Conservation (phyloP, 768 basidiomycete genomes). For the Boletus rubropictus region DNA sequence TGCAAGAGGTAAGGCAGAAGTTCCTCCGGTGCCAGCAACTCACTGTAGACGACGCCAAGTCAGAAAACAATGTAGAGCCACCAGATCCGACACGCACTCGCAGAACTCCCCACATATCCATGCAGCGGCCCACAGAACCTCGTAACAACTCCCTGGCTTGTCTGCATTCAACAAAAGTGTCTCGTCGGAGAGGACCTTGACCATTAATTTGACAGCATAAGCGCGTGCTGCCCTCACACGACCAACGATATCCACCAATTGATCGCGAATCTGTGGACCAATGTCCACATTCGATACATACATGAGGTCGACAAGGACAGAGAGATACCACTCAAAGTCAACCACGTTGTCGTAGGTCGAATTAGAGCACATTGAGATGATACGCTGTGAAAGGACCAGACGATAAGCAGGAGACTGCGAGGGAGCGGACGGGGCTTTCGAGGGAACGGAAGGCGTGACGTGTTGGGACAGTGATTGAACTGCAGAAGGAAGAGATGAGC, state of each 20-base stretch:
- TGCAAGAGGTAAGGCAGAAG: slow-evolving; percentile 66
- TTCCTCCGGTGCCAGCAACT: slow-evolving; percentile 73
- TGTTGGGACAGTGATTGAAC: slow-evolving; percentile 48
- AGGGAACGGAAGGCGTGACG: slow-evolving; percentile 37
- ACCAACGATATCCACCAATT: slow-evolving; percentile 81
- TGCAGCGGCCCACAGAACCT: slow-evolving; percentile 89
- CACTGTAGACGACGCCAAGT: slow-evolving; percentile 39
- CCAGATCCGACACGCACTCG: slow-evolving; percentile 47
- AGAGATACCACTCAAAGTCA: slow-evolving; percentile 98
- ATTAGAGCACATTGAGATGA: slow-evolving; percentile 81
- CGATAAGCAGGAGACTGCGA: slow-evolving; percentile 82
- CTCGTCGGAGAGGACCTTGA: slow-evolving; percentile 74
- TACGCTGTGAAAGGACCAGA: slow-evolving; percentile 69
- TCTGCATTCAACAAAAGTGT: slow-evolving; percentile 59
- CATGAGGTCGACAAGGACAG: slow-evolving; percentile 86
- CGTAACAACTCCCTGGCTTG: slow-evolving; percentile 71
- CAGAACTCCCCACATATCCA: slow-evolving; percentile 97
- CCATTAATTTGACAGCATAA: slow-evolving; percentile 82
- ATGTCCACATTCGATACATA: slow-evolving; percentile 81
- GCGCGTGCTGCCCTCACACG: slow-evolving; percentile 70
- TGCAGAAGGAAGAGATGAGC: slow-evolving; percentile 53
- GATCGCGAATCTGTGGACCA: slow-evolving; percentile 71
- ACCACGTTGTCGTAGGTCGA: slow-evolving; percentile 80
- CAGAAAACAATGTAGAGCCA: not conserved
- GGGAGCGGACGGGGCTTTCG: slow-evolving; percentile 41